phyloP scores from a whole-genome alignment of 1,139 yeast species.

The Meyerozyma athensensis region DNA sequence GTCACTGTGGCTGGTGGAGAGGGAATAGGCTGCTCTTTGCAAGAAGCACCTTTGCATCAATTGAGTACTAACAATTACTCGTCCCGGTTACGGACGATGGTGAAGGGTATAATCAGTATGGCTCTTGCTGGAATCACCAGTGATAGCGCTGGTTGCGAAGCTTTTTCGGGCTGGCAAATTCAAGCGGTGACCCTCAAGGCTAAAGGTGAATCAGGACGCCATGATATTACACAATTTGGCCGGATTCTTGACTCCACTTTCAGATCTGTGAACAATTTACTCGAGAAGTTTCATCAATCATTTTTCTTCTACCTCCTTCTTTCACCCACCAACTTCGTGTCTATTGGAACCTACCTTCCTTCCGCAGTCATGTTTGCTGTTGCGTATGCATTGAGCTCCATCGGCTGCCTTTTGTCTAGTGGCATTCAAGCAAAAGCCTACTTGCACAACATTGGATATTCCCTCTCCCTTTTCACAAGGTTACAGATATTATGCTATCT shows the following conservation, averaged over 20 bases:
- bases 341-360: conserved; percentile 92
- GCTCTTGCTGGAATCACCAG: conserved; percentile 64
- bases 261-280: conserved; percentile 83
- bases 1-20: conserved; percentile 69
- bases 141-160: conserved; percentile 69
- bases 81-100: conserved; percentile 55
- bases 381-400: conserved; percentile 66
- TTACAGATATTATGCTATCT: conserved; percentile 31
- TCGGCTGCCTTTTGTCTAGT: conserved; percentile 52
- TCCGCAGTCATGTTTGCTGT: conserved; percentile 72
- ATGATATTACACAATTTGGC: conserved; percentile 89
- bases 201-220: conserved; percentile 48
- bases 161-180: conserved; percentile 94
- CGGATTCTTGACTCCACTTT: conserved; percentile 82
- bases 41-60: conserved; percentile 49
- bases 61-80: conserved; percentile 42
- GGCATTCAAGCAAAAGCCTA: conserved; percentile 22
- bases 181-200: conserved; percentile 85
- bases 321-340: conserved; percentile 76
- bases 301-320: conserved; percentile 87
- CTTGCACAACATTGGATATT: conserved; percentile 20
- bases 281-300: conserved; percentile 96
- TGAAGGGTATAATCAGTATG: conserved; percentile 62
- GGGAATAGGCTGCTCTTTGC: conserved; percentile 64
- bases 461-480: conserved; percentile 29